Percentiles rank a stretch among this genome's conserved stretches.
These are phyloP conservation scores for Myxozyma sirexii DNA, from an alignment of 805 yeast species.

Conservation along the genomic window DNA sequence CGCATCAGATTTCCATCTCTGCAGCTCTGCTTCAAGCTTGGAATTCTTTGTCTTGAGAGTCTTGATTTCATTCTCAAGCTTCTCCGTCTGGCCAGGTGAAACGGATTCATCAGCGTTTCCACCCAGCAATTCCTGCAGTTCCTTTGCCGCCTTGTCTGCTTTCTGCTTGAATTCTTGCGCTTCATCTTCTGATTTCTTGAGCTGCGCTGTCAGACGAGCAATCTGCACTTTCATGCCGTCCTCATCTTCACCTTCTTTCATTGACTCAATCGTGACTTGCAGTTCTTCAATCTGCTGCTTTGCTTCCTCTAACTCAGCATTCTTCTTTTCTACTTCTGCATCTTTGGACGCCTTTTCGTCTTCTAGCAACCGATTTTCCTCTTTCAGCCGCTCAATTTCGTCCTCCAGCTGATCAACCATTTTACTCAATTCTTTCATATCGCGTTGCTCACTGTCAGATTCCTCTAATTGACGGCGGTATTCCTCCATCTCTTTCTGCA, in stretches of 20 bases:
- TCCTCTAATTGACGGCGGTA: slow-evolving; percentile 25
- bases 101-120: background rate
- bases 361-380: slow-evolving; percentile 12
- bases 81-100: background rate
- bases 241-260: slow-evolving; percentile 1
- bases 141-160: slow-evolving; percentile 11
- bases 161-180: background rate
- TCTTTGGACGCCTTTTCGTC: slow-evolving; percentile 12
- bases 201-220: background rate
- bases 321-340: slow-evolving; percentile 9
- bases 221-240: slow-evolving; percentile 3
- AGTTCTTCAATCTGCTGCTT: slow-evolving; percentile 16
- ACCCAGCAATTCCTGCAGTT: background rate
- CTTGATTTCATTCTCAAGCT: background rate
- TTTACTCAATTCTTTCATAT: slow-evolving; percentile 5
- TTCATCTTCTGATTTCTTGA: background rate
- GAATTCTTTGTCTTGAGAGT: background rate
- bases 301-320: slow-evolving; percentile 13
- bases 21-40: slow-evolving; percentile 10
- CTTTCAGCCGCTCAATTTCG: slow-evolving; percentile 14
- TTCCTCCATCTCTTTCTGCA: slow-evolving; percentile 32
- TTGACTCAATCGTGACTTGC: slow-evolving; percentile 18
- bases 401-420: slow-evolving; percentile 24
- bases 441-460: slow-evolving; percentile 23
- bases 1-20: background rate